Base-by-base conservation (phyloP, 495 filamentous ascomycete genomes). In the Pyronema domesticum region DNA sequence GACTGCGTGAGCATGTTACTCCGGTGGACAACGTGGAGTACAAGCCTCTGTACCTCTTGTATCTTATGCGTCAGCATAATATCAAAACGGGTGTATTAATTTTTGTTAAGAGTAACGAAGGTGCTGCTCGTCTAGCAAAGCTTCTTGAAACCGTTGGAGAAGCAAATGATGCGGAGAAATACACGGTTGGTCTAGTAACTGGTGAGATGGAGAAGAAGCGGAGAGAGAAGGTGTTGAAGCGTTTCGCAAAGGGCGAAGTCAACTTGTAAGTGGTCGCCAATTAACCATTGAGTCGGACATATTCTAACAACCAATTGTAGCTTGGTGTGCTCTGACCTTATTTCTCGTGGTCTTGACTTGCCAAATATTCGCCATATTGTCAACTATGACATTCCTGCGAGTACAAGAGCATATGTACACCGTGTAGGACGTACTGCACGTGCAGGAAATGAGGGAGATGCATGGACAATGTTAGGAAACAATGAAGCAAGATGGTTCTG, bases 361-460 rank as follows among this genome's bases (percentile, higher is more conserved):
- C 75, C 74, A 0, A 75, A 79, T 19, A 73, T 96, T 19, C 79
- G 79, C 19, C 83, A 94, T 58, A 86, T 96, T 9, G 71, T 96
- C 61, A 98, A 96, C 69, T 98, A 95, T 69, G 91, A 98, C 65
- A 82, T 95, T 46, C 93, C 91, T 1, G 86, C 79, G 37, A 89
- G 85, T 0, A 80, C 82, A 6, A 86, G 88, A 4, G 79, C 82
- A 6, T 98, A 98, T 59, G 82, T 98, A 17, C 91, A 98, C 69
- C 85, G 91, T 18, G 85, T 89, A 1, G 91, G 91, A 4, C 78
- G 91, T 51, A 95, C 91, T 0, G 89, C 89, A 8, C 72, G 89
- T 65, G 89, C 89, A 0, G 85, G 85, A 3, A 79, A 78, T 43
- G 65, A 69, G 6, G 91, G 91, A 0, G 73, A 76, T 37, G 87